Evolutionary conservation across 108 stramenopile species (phyloP).

Genomic region (Stephanodiscus minutulus): DNA sequence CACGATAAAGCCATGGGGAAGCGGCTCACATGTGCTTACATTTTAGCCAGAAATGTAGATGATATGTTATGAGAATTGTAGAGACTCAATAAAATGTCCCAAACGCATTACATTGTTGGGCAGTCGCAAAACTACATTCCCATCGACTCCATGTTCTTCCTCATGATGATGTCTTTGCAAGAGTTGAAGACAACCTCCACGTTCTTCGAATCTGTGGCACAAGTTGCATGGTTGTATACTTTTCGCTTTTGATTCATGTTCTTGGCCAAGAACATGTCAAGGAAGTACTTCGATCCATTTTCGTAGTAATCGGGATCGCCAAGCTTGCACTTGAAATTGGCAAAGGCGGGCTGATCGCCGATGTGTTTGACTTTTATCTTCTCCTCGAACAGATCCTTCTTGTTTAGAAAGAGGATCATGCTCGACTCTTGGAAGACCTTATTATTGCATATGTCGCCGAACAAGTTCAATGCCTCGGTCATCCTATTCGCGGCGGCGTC

Average conservation of each 20-base stretch:
- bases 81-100: too few relatives aligned
- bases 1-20: too few relatives aligned
- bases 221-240: constrained; percentile 71
- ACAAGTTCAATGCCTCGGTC: constrained; percentile 94
- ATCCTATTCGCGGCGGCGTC: constrained; percentile 94
- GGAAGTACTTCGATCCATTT: constrained; percentile 69
- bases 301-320: constrained; percentile 85
- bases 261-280: constrained; percentile 62
- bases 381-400: constrained; percentile 97
- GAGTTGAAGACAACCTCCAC: constrained; percentile 80
- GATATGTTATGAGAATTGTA: too few relatives aligned
- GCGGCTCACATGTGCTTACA: too few relatives aligned
- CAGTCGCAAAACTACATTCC: constrained; percentile 16
- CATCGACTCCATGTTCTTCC: constrained; percentile 58
- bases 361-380: constrained; percentile 89
- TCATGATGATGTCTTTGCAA: constrained; percentile 78
- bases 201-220: constrained; percentile 73
- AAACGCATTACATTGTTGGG: not conserved
- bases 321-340: constrained; percentile 71
- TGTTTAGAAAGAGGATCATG: constrained; percentile 97
- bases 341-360: constrained; percentile 72
- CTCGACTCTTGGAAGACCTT: constrained; percentile 88
- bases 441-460: constrained; percentile 95
- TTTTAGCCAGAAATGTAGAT: too few relatives aligned
- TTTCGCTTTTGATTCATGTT: constrained; percentile 49